phyloP scores from a whole-genome alignment of 805 yeast species.

The Sugiyamaella marilandica region DNA sequence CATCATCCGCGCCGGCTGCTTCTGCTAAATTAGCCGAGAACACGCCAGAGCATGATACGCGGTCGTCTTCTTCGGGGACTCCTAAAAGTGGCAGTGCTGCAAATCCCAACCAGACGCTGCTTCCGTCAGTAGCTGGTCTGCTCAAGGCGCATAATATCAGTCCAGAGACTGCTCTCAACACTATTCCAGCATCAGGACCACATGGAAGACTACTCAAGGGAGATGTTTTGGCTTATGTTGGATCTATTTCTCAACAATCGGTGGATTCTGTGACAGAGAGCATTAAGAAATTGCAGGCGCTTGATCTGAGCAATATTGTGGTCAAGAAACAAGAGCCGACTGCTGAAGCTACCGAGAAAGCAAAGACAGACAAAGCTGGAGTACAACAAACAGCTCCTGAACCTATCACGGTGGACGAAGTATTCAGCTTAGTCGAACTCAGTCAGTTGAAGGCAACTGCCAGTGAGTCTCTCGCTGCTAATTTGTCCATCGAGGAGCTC shows the following conservation, averaged over 20 bases:
- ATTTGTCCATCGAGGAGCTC: constrained; percentile 31
- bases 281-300: constrained; percentile 51
- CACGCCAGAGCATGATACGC: constrained; percentile 14
- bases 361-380: constrained; percentile 11
- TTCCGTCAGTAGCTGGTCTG: constrained; percentile 74
- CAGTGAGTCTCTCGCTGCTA: constrained; percentile 26
- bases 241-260: constrained; percentile 57
- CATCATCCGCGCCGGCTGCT: constrained; percentile 13
- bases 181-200: constrained; percentile 83
- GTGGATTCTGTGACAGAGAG: constrained; percentile 48
- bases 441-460: constrained; percentile 18
- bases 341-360: constrained; percentile 18
- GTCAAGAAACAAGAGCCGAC: constrained; percentile 20
- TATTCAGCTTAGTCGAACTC: constrained; percentile 18
- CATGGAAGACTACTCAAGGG: constrained; percentile 85
- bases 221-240: constrained; percentile 81
- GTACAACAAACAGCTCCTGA: constrained; percentile 6
- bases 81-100: constrained; percentile 40
- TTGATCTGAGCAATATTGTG: constrained; percentile 68
- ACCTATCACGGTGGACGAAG: constrained; percentile 17
- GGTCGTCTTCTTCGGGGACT: constrained; percentile 23
- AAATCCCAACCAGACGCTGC: constrained; percentile 58
- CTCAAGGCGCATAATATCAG: constrained; percentile 60
- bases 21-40: constrained; percentile 17
- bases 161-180: constrained; percentile 59